Base-by-base conservation (phyloP, 768 basidiomycete species). In the Daedaleopsis nitida region DNA sequence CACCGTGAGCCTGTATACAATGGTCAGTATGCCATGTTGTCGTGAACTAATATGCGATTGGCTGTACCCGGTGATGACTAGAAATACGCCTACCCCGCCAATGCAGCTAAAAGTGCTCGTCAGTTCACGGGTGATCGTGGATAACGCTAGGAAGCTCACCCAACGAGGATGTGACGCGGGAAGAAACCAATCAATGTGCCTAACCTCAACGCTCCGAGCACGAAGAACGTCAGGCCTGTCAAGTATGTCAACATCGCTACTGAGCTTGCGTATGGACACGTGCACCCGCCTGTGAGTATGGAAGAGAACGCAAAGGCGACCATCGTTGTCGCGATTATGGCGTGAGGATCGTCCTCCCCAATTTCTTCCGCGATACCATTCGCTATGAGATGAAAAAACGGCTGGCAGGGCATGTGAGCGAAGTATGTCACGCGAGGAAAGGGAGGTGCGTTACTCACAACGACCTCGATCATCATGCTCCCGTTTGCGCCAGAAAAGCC, bases 391-490 rank as follows among this genome's bases (percentile, higher is more conserved):
- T 98, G 96, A 70, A 96, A 97, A 75, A 99, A 98, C 1, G 96
- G 96, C 91, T 94, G 65, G 17, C 23, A 38, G 49, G 44, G 10
- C 49, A 1, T 14, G 16, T n/a, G 39, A 14, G 24, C 27, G 19
- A 35, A 58, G 42, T 21, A 44, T 42, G 44, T 52, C 11, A 23
- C 60, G 35, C 6, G 23, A 19, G 27, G 55, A 27, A n/a, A 43
- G 37, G 32, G 13, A 47, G 12, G 13, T 44, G 17, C 17, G 23
- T 53, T 52, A 83, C 88, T 47, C 72, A 94, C 91, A 66, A 98
- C 95, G 12, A 96, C 93, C 75, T 98, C 96, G 63, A 99, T 98
- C 94, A 98, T 97, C 94, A 96, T 94, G 64, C 91, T 94, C 7
- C 92, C 93, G 74, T 94, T 95, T 1, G 89, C 94, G 52, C 92